phyloP scores from a whole-genome alignment of 176 grass and related monocot species.

The barley (Hordeum vulgare) region MorexV3_pseudomolecules_assembly NC_058518.1:443238973-443239472 shows the following conservation, averaged over 20 bases:
- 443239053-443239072: constrained; percentile 47
- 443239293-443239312: neutral
- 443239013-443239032: constrained; percentile 89
- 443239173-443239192: constrained; percentile 56
- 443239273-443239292: constrained; percentile 11
- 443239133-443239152: neutral
- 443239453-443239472: constrained; percentile 80
- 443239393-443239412: constrained; percentile 80
- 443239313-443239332: neutral
- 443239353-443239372: constrained; percentile 4
- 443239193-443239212: constrained; percentile 59
- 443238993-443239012: constrained; percentile 76
- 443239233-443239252: constrained; percentile 80
- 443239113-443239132: neutral
- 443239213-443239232: constrained; percentile 56
- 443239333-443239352: neutral
- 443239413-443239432: constrained; percentile 75
- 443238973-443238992: constrained; percentile 67
- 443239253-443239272: constrained; percentile 68
- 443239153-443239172: constrained; percentile 71
- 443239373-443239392: constrained; percentile 88
- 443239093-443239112: constrained; percentile 17
- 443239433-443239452: constrained; percentile 51
- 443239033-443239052: constrained; percentile 81
- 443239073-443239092: constrained; percentile 21